Conservation (phyloP, 192 early-diverging fungal species). For the Gaertneriomyces sp. region DNA sequence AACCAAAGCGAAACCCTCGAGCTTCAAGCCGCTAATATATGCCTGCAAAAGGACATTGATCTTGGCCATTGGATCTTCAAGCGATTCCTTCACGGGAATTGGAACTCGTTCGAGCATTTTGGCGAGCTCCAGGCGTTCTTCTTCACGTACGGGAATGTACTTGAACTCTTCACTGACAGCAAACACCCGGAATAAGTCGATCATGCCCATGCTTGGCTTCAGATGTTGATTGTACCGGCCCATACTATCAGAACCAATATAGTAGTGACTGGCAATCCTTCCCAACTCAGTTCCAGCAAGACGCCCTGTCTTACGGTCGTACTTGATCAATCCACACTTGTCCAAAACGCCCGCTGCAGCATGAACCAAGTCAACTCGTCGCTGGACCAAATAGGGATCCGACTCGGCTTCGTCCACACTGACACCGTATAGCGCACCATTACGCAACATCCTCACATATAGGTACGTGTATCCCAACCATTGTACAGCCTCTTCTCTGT, state of each 20-base stretch:
- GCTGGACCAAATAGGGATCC: slow-evolving; percentile 77
- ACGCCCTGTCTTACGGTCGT: slow-evolving; percentile 86
- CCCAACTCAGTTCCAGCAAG: slow-evolving; percentile 90
- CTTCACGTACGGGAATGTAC: slow-evolving; percentile 87
- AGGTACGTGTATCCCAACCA: slow-evolving; percentile 96
- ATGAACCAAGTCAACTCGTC: slow-evolving; percentile 87
- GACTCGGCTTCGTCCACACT: slow-evolving; percentile 62
- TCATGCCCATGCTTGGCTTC: slow-evolving; percentile 83
- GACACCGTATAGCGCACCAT: slow-evolving; percentile 83
- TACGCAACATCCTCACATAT: slow-evolving; percentile 93
- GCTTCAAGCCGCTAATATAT: slow-evolving; percentile 89
- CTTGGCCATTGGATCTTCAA: slow-evolving; percentile 90
- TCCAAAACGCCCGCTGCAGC: slow-evolving; percentile 81
- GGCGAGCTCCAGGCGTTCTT: slow-evolving; percentile 87
- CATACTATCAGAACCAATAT: slow-evolving; percentile 90
- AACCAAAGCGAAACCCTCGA: slow-evolving; percentile 93
- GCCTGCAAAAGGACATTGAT: slow-evolving; percentile 91
- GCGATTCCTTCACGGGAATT: slow-evolving; percentile 87
- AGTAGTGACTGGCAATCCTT: slow-evolving; percentile 94
- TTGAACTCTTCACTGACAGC: slow-evolving; percentile 90
- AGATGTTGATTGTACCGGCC: slow-evolving; percentile 90
- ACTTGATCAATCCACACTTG: slow-evolving; percentile 90
- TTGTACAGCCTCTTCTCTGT: slow-evolving; percentile 88
- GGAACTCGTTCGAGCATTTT: slow-evolving; percentile 91
- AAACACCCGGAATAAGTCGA: slow-evolving; percentile 88